phyloP scores from a whole-genome alignment of 257 asterid genomes.

The Ehretia macrophylla region DNA sequence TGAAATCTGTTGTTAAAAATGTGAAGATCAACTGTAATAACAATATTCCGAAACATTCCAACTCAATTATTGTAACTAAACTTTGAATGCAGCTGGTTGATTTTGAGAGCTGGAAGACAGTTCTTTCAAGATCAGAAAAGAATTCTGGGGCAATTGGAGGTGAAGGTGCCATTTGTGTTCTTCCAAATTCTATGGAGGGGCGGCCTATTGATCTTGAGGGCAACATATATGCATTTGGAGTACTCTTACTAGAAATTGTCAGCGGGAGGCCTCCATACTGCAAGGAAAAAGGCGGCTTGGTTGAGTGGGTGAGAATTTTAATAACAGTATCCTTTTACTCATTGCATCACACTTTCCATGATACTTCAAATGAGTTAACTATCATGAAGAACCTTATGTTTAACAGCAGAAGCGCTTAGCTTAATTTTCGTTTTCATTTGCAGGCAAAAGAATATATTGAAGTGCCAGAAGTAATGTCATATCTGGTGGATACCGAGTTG shows the following conservation, averaged over 20 bases:
- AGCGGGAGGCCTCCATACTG: slow-evolving; percentile 90
- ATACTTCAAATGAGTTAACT: neutral
- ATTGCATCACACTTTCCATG: neutral
- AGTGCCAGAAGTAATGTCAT: slow-evolving; percentile 44
- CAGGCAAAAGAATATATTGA: slow-evolving; percentile 84
- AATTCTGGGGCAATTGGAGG: slow-evolving; percentile 66
- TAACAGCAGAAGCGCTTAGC: neutral
- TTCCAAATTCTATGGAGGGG: slow-evolving; percentile 70
- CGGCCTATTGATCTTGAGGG: slow-evolving; percentile 66
- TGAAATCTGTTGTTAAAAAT: neutral
- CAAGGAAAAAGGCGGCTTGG: slow-evolving; percentile 74
- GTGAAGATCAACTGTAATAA: neutral
- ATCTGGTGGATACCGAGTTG: slow-evolving; percentile 75
- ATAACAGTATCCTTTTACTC: neutral
- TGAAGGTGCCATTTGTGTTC: slow-evolving; percentile 76
- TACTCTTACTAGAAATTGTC: slow-evolving; percentile 73
- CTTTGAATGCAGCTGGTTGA: slow-evolving; percentile 71
- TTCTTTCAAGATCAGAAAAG: slow-evolving; percentile 79
- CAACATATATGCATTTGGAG: slow-evolving; percentile 76
- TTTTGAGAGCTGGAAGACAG: slow-evolving; percentile 87
- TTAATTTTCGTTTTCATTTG: slow-evolving; percentile 4
- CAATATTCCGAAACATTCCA: neutral
- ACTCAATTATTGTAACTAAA: too few species aligned
- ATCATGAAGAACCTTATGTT: too few species aligned
- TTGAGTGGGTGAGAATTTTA: slow-evolving; percentile 70